Evolutionary conservation across 441 rosid genomes (phyloP), one percentile per base, ranked within the genome.

Genomic region (Jatropha multifida): DNA sequence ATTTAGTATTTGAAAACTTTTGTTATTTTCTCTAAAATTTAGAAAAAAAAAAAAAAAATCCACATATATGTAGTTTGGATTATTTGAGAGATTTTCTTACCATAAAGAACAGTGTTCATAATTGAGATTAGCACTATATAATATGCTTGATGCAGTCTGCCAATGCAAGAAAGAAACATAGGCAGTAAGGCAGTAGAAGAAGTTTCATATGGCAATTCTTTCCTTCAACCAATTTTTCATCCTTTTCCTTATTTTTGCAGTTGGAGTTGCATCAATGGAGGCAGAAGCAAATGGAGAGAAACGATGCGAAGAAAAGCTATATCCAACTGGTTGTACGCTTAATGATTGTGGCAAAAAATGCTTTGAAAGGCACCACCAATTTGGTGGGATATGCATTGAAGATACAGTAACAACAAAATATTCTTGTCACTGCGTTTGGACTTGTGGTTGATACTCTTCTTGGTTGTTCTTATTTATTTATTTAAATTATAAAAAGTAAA

Each of bases 391-490:
- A 32, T 66, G 77, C 48, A 8, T 59, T n/a, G 15, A 0, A 37
- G 68, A 58, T 13, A 1, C 7, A 3, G 14, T 42, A 9, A 9
- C 0, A 26, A 56, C 58, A 8, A 27, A 9, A 20, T 74, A 42
- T 7, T 42, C 71, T 11, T 65, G 77, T 18, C 4, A 40, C 18
- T 74, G 77, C 41, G 2, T 58, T n/a, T 67, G 44, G 32, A 27
- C n/a, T 9, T 67, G 72, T 4, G 51, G 51, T 48, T 48, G 14
- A 48, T 48, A 32, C 32, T 32, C 32, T 32, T 32, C 2, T 32
- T 32, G 1, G 32, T 32, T 32, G 32, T 32, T 32, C 32, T 32
- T 32, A 32, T 23, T 23, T 23, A 23, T 23, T 23, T 23, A 23
- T 23, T 23, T 23, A 23, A 23, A 23, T 23, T 23, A 23, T 23